Evolutionary conservation across 1,284 basidiomycete species (phyloP).

Genomic region (Sporisorium iseilematis-ciliati): DNA sequence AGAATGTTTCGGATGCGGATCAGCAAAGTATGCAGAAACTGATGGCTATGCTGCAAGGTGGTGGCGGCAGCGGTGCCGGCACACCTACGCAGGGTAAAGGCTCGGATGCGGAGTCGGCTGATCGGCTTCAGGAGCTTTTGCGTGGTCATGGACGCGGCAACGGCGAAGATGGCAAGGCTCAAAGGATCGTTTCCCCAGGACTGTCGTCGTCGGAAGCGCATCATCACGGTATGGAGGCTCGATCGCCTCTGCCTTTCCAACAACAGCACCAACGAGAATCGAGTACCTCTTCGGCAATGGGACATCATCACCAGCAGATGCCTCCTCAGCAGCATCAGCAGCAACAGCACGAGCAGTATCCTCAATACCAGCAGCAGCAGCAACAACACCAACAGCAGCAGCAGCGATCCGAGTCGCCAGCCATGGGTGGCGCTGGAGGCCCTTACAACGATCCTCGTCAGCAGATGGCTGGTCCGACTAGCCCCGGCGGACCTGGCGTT

Average conservation of each 20-base stretch:
- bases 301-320: constrained; percentile 23
- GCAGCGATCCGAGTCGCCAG: constrained; percentile 43
- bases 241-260: constrained; percentile 38
- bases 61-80: constrained; percentile 27
- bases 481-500: constrained; percentile 22
- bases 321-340: constrained; percentile 28
- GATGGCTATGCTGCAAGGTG: constrained; percentile 65
- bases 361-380: constrained; percentile 23
- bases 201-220: constrained; percentile 23
- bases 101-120: constrained; percentile 21
- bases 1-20: constrained; percentile 60
- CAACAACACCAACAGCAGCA: constrained; percentile 30
- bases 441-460: constrained; percentile 37
- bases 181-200: constrained; percentile 38
- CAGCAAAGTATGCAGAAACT: constrained; percentile 68
- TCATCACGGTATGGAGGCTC: constrained; percentile 27
- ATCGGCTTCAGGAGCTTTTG: constrained; percentile 36
- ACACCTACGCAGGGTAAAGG: constrained; percentile 31
- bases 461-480: constrained; percentile 30
- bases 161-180: constrained; percentile 28
- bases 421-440: constrained; percentile 15
- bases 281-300: constrained; percentile 23
- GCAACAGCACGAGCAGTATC: constrained; percentile 23
- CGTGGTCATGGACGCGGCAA: constrained; percentile 24
- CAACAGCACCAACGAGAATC: constrained; percentile 46